phyloP scores from a whole-genome alignment of 352 stramenopile genomes.

The Pythium chondricola region DNA sequence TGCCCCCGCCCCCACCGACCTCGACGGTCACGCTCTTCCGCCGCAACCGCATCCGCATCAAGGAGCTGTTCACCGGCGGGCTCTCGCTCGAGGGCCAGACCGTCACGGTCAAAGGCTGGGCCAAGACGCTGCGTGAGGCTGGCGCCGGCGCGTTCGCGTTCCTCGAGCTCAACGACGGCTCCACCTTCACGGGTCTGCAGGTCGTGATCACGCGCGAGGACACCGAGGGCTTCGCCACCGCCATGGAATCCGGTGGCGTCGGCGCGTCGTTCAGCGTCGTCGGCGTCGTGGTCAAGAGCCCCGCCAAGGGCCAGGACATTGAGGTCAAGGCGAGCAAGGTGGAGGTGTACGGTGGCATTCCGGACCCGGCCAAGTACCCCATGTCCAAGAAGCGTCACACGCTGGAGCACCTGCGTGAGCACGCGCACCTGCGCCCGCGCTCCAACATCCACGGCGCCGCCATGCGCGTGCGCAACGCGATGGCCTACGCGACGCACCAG shows the following conservation, averaged over 20 bases:
- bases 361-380: slow-evolving; percentile 86
- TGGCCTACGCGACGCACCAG: slow-evolving; percentile 90
- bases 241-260: slow-evolving; percentile 77
- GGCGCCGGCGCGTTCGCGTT: slow-evolving; percentile 90
- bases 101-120: slow-evolving; percentile 92
- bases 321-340: slow-evolving; percentile 89
- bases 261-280: slow-evolving; percentile 79
- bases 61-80: slow-evolving; percentile 65
- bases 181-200: slow-evolving; percentile 83
- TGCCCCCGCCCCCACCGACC: slow-evolving; percentile 34
- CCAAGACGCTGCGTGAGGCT: slow-evolving; percentile 87
- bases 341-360: slow-evolving; percentile 80
- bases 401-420: slow-evolving; percentile 89
- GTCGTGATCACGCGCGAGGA: slow-evolving; percentile 76
- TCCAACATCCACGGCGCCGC: slow-evolving; percentile 89
- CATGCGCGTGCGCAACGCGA: slow-evolving; percentile 91
- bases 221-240: slow-evolving; percentile 73
- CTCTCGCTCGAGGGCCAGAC: slow-evolving; percentile 71
- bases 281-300: slow-evolving; percentile 82
- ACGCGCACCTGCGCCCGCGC: slow-evolving; percentile 91
- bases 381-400: slow-evolving; percentile 92
- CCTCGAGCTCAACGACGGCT: slow-evolving; percentile 94
- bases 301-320: slow-evolving; percentile 88
- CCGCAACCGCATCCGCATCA: slow-evolving; percentile 78
- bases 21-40: slow-evolving; percentile 61